Evolutionary conservation across 2,329 filamentous ascomycete species (phyloP), one percentile per base, ranked within the genome.

Genomic region (Clonostachys solani): DNA sequence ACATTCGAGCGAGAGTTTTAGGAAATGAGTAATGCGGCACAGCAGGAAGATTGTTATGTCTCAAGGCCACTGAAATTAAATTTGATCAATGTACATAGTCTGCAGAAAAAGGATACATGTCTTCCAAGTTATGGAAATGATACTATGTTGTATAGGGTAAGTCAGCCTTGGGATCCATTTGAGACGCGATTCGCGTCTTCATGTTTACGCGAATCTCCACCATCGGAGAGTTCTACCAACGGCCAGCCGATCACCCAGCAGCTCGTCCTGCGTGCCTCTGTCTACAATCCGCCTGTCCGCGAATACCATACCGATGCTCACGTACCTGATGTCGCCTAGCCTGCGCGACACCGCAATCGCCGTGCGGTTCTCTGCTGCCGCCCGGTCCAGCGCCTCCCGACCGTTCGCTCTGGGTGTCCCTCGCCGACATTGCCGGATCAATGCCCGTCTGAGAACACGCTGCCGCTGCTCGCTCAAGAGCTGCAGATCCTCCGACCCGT

Each of bases 401-500:
- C 51, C 75, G 77, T 59, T 89, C 86, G 1, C 77, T 82, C 55
- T 84, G 77, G 0, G 81, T 82, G 52, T 89, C 85, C 0, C 89
- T 69, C 0, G 71, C 71, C 72, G 68, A 0, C 86, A 86, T 44
- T 81, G 70, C 42, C 84, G 80, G 46, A 90, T 74, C 29, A 90
- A 82, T 12, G 83, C 83, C 7, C 87, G 74, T 0, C 86, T 89
- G 8, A 86, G 84, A 34, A 89, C 77, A 18, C 84, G 80, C 60
- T 90, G 86, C 8, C 84, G 72, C 60, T 91, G 86, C 1, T 87
- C 87, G 19, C 87, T 87, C 2, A 83, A 88, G 2, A 91, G 68
- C 49, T 85, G 83, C 16, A 84, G 78, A 1, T 86, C 86, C 44
- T 80, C 78, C 53, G 84, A 78, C 2, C 86, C 86, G 18, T 86